Conservation (phyloP, 1,139 yeast genomes). For the Taphrina flavorubra region DNA sequence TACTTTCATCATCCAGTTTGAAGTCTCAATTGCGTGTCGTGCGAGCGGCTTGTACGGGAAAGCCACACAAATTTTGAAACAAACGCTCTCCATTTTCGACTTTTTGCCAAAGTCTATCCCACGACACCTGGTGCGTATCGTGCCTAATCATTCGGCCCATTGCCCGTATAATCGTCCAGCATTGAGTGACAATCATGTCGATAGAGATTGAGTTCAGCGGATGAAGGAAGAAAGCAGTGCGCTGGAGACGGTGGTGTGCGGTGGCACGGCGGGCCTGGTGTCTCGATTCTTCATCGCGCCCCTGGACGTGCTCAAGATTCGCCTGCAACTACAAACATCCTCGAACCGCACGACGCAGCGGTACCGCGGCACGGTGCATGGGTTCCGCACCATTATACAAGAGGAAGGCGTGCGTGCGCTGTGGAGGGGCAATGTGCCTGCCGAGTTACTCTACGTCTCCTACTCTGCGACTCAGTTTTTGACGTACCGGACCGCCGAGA, state of each 20-base stretch:
- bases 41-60: not conserved
- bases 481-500: constrained; percentile 57
- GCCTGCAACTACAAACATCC: constrained; percentile 67
- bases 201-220: too few relatives aligned
- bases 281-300: constrained; percentile 78
- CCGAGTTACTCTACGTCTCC: constrained; percentile 78
- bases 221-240: constrained; percentile 32
- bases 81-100: too few relatives aligned
- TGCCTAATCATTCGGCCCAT: not conserved
- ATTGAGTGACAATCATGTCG: not conserved
- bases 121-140: not conserved
- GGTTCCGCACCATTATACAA: constrained; percentile 27
- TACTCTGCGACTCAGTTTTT: constrained; percentile 89
- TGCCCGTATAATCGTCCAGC: too few relatives aligned
- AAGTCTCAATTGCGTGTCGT: not conserved
- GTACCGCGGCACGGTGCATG: constrained; percentile 30
- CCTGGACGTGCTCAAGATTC: constrained; percentile 82
- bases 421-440: constrained; percentile 97
- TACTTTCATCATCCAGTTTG: too few relatives aligned
- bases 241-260: constrained; percentile 38
- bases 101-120: not conserved
- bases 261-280: constrained; percentile 42
- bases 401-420: constrained; percentile 50
- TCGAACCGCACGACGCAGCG: not conserved
- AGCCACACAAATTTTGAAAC: constrained; percentile 2